These are phyloP conservation scores for Trichophyton benhamiae DNA, from an alignment of 2,329 filamentous ascomycete species.

Conservation along the genomic window DNA sequence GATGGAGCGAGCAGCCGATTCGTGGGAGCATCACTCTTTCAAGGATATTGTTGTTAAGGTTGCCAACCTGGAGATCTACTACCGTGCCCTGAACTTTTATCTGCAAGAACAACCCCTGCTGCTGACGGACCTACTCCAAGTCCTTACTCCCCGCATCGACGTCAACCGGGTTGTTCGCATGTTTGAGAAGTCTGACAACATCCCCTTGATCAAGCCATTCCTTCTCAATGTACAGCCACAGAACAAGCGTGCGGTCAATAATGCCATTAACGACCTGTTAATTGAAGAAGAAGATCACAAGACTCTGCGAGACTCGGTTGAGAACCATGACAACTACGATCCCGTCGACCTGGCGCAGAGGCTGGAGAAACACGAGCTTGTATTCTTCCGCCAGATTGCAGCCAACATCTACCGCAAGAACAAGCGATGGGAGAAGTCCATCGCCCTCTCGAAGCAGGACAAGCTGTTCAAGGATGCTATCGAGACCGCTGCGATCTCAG, in stretches of 20 bases:
- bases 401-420: constrained; percentile 99
- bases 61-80: constrained; percentile 97
- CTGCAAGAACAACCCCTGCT: constrained; percentile 92
- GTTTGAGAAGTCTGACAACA: constrained; percentile 97
- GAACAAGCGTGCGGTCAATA: constrained; percentile 97
- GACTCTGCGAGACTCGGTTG: constrained; percentile 90
- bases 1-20: constrained; percentile 94
- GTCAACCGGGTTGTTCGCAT: constrained; percentile 98
- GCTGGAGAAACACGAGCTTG: constrained; percentile 91
- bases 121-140: constrained; percentile 88
- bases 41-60: constrained; percentile 98
- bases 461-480: constrained; percentile 99
- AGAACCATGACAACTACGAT: constrained; percentile 99
- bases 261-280: constrained; percentile 91
- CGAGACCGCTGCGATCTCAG: constrained; percentile 86
- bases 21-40: constrained; percentile 99
- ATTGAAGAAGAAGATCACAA: constrained; percentile 99
- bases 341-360: constrained; percentile 82
- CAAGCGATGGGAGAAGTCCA: constrained; percentile 99
- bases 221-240: constrained; percentile 88
- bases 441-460: constrained; percentile 94
- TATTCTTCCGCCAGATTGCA: constrained; percentile 98
- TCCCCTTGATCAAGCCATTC: constrained; percentile 98
- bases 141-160: constrained; percentile 82
- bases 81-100: constrained; percentile 92